Base-by-base conservation (phyloP, 306 rosid species). In the Castanea sativa region DNA sequence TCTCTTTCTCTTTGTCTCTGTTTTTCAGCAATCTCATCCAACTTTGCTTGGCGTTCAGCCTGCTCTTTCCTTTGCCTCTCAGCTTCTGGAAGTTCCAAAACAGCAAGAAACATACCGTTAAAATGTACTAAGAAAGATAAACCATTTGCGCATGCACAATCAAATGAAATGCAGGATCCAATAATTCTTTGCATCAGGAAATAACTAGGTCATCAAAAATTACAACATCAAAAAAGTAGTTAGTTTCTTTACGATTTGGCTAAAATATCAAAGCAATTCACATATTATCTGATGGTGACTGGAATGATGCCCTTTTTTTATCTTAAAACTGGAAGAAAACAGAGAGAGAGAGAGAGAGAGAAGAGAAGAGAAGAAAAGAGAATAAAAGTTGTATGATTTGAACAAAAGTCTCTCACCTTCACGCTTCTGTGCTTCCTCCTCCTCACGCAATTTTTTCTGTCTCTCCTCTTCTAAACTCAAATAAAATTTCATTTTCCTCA, bases 1-100 rank as follows among this genome's bases (percentile, higher is more conserved):
- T 96, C 99, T 76, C 27, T 84, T 83, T 90, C 94, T 73, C 98
- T 90, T 69, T 84, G 97, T 81, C 86, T 89, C 90, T 91, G 98
- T 82, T 85, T 96, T 81, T 91, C 97, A 52, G 92, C 87, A 5
- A 89, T 90, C 85, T 87, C 96, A 2, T 81, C 97, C 78, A 96
- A 80, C 76, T 93, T 96, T 4, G 92, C 94, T 53, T 69, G 60
- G 59, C 81, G 92, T 71, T 96, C 97, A n/a, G 86, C 86, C 51
- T 93, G 93, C 61, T 93, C 99, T 81, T 83, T 91, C 82, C 81
- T 91, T 43, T 71, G 77, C 82, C 89, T 92, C 84, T 96, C 99
- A 15, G 94, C 94, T 83, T 93, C 99, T 96, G 88, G 56, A 83
- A 45, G 73, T 61, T 82, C 61, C 45, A 77, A 32, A 69, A 63